Evolutionary conservation across 768 basidiomycete species (phyloP).

Genomic region (Suillus decipiens): DNA sequence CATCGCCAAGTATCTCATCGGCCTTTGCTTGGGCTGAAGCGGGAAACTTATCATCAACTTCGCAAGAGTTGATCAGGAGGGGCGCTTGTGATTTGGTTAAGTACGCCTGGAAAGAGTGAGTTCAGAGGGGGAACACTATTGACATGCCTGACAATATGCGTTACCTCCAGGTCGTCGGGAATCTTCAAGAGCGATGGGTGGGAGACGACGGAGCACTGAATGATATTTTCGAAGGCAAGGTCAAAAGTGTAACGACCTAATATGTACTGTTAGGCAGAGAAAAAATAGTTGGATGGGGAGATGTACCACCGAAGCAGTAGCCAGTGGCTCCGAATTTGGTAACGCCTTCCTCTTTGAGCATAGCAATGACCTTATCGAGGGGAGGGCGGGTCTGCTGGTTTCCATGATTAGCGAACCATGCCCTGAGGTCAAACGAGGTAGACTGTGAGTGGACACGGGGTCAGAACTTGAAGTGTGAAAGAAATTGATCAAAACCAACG

Average conservation of each 20-base stretch:
- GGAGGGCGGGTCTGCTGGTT: conserved; percentile 43
- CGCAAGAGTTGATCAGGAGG: conserved; percentile 45
- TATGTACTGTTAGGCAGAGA: background rate
- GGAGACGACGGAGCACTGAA: conserved; percentile 40
- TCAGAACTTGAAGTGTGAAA: background rate
- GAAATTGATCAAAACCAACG: conserved; percentile 2
- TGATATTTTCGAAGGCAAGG: conserved; percentile 43
- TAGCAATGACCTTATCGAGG: conserved; percentile 57
- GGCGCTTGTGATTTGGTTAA: conserved; percentile 36
- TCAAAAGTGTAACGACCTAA: conserved; percentile 45
- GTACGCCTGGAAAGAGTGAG: conserved; percentile 31
- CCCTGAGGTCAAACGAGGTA: conserved; percentile 39
- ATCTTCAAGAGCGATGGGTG: conserved; percentile 49
- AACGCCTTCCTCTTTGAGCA: conserved; percentile 60
- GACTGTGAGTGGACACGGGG: conserved; percentile 9
- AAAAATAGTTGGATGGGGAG: background rate
- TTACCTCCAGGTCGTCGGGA: conserved; percentile 41
- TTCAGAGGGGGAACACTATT: background rate
- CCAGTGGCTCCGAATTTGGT: conserved; percentile 59
- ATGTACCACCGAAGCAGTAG: conserved; percentile 69
- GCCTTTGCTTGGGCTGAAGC: conserved; percentile 32
- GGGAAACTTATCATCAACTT: conserved; percentile 36
- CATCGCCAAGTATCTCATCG: conserved; percentile 40
- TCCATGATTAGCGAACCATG: conserved; percentile 49
- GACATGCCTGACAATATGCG: background rate